Evolutionary conservation across 495 filamentous ascomycete species (phyloP).

Genomic region (Pseudomonodictys pantanalensis): DNA sequence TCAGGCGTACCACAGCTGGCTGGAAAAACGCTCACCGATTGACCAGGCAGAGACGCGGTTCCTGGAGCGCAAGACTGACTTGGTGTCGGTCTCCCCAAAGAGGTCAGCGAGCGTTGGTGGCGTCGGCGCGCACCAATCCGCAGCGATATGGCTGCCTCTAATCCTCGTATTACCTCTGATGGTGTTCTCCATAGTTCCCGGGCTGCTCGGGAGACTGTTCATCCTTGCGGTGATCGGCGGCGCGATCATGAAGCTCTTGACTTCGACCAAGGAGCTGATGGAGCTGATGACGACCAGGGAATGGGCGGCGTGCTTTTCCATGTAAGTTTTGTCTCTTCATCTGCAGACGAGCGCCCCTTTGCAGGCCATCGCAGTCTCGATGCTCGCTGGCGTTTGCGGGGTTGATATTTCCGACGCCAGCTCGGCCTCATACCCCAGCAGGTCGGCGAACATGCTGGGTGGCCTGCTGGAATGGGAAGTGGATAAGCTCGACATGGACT

Average conservation of each 20-base stretch:
- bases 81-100: constrained; percentile 39
- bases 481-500: neutral
- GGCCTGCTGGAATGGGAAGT: neutral
- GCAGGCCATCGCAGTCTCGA: too few relatives aligned
- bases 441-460: neutral
- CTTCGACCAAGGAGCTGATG: constrained; percentile 24
- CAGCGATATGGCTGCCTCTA: constrained; percentile 25
- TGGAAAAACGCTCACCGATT: constrained; percentile 59
- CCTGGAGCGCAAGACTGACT: constrained; percentile 62
- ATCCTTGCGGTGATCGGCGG: constrained; percentile 24
- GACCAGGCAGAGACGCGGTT: constrained; percentile 66
- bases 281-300: constrained; percentile 25
- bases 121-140: constrained; percentile 19
- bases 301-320: constrained; percentile 25
- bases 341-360: neutral
- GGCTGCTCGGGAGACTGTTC: constrained; percentile 32
- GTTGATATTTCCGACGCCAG: neutral
- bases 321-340: constrained; percentile 30
- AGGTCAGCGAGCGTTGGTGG: constrained; percentile 26
- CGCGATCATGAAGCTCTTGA: constrained; percentile 15
- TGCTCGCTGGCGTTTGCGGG: constrained; percentile 11
- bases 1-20: constrained; percentile 63
- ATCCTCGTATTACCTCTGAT: constrained; percentile 30
- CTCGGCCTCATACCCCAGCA: neutral
- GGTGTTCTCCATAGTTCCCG: constrained; percentile 26